phyloP scores from a whole-genome alignment of 352 stramenopile genomes.

The Pythium sukuiense region DNA sequence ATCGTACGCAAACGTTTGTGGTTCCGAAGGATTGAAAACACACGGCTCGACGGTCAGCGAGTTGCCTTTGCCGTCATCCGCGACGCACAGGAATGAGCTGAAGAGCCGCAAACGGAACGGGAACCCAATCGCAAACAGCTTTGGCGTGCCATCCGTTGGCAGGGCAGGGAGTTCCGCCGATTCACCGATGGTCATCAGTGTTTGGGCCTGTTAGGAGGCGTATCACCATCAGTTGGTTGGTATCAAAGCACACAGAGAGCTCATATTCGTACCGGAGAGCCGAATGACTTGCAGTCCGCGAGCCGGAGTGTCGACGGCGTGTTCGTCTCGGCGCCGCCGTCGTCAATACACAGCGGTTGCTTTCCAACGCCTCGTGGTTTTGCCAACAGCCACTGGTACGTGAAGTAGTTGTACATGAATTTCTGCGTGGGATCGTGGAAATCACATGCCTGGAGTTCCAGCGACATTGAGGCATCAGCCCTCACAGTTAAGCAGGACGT shows the following conservation, averaged over 20 bases:
- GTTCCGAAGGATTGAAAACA: not conserved
- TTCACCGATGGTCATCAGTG: not conserved
- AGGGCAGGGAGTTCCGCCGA: not conserved
- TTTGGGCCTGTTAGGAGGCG: not conserved
- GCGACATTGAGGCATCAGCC: not conserved
- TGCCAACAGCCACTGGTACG: slow-evolving; percentile 8
- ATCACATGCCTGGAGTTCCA: not conserved
- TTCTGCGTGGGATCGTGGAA: not conserved
- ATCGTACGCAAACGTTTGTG: slow-evolving; percentile 11
- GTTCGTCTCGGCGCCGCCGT: not conserved
- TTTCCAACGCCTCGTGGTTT: not conserved
- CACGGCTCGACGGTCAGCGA: not conserved
- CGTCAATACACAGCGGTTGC: slow-evolving; percentile 5
- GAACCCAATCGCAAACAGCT: slow-evolving; percentile 6
- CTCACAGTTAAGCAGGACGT: not conserved
- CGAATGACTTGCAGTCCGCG: not conserved
- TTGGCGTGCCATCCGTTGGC: not conserved
- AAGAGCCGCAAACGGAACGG: slow-evolving; percentile 13
- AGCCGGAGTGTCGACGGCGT: not conserved
- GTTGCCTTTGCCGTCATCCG: not conserved
- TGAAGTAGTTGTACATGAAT: slow-evolving; percentile 17
- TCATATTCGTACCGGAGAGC: not conserved
- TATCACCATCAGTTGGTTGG: too few relatives aligned
- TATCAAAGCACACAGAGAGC: too few relatives aligned
- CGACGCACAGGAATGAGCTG: slow-evolving; percentile 12